Evolutionary conservation across 2,329 filamentous ascomycete species (phyloP), one percentile per base, ranked within the genome.

Genomic region (Clarireedia sp.): DNA sequence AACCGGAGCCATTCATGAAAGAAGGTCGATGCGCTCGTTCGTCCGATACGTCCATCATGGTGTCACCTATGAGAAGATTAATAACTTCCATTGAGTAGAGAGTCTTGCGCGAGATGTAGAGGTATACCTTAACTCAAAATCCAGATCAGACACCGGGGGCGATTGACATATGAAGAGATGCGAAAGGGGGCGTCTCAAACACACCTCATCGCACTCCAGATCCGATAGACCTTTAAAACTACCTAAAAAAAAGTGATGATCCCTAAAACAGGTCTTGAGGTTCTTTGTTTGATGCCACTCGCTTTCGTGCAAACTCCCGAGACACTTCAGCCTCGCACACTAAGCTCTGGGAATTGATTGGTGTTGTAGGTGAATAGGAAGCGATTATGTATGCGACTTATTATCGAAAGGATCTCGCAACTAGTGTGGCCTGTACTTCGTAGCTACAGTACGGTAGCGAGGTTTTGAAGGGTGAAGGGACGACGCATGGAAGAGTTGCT

Each of bases 11-110:
- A 59, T 51, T 65, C 57, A 61, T 52, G 57, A 65, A 66, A 24
- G 62, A 60, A 57, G 58, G 61, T 58, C 60, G 62, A 56, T 63
- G 66, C 57, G 63, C 59, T 62, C 63, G 60, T 60, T 67, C 65
- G 50, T 65, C 63, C 58, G 58, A 63, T 40, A 59, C 46, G 49
- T 63, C 63, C 67, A 68, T 69, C 33, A 57, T 66, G 50, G 59
- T 59, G 56, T 65, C 59, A 68, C 59, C 67, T 68, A 14, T 33
- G 56, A 24, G 17, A 26, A 41, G 29, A 26, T 44, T 36, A 48
- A 48, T 41, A 26, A 24, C 24, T 26, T 33, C n/a, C 14, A 21
- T 48, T 48, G 51, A 38, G 29, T 3, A 33, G 12, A 26, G n/a
- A 33, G 10, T 33, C 29, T 10, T 12, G 29, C 29, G 29, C 29